Base-by-base conservation (phyloP, 441 rosid genomes). In the Hypseocharis bilobata region DNA sequence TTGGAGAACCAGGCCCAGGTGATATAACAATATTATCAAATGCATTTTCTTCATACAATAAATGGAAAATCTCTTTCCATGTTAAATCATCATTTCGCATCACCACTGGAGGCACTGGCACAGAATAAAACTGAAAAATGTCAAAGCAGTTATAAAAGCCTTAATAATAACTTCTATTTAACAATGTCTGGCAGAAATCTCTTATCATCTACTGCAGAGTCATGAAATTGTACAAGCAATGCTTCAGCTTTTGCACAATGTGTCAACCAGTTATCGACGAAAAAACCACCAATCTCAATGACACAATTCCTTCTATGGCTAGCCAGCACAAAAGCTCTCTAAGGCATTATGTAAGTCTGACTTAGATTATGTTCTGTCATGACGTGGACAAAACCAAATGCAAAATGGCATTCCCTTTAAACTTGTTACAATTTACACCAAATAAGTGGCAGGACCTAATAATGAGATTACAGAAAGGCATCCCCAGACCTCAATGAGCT, bases 1-100 rank as follows among this genome's bases (percentile, higher is more conserved):
- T 67, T 2, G 98, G 97, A 45, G 96, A 86, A 72, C 98, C 98
- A 78, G 97, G 98, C 65, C 97, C 97, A 69, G 98, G 98, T 44
- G 98, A 93, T 68, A 90, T 87, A 34, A 93, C 97, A 67, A 88
- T 76, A 77, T 90, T 93, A 73, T 93, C 96, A 10, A 90, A 93
- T 65, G 89, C 85, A 61, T 71, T 78, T 61, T 88, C 89, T 78
- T 84, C 86, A 71, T 82, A 86, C 61, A 91, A 72, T 77, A 80
- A 82, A 44, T 58, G 78, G 66, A 76, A 78, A 63, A 84, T 74
- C 30, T 86, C 88, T 67, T 86, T 84, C 99, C 95, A 91, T 3
- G 89, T 86, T 89, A 84, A 83, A 74, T 92, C 91, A 70, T 93
- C 95, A 70, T 93, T 91, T 59, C 72, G 76, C 58, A 93, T 83